These are phyloP conservation scores for Pyrenochaeta sp. DNA, from an alignment of 2,329 filamentous ascomycete genomes.

Conservation along the genomic window DNA sequence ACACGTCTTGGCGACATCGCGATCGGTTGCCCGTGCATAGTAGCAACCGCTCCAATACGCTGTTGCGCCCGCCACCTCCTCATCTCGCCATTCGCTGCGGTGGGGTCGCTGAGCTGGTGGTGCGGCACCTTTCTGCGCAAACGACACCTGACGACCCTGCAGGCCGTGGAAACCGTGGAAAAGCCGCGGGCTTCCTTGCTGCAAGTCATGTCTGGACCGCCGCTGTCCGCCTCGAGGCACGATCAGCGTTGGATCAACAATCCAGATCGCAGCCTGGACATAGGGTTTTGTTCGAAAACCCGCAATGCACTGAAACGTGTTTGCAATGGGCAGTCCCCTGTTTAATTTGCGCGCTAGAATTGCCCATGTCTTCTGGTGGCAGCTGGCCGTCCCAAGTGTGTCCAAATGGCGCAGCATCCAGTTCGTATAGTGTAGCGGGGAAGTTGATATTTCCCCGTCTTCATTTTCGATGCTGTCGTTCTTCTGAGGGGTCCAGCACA, in stretches of 20 bases:
- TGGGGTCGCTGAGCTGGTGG: constrained; percentile 23
- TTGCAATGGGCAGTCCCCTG: background rate
- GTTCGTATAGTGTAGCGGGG: constrained; percentile 11
- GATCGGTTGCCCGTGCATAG: constrained; percentile 40
- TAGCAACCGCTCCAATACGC: constrained; percentile 20
- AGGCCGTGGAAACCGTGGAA: constrained; percentile 21
- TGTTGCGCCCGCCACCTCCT: constrained; percentile 30
- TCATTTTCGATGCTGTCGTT: constrained; percentile 4
- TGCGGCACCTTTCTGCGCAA: constrained; percentile 17
- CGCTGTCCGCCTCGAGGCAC: constrained; percentile 13
- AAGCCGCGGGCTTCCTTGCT: constrained; percentile 25
- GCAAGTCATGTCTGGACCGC: constrained; percentile 35
- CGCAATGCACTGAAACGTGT: constrained; percentile 4
- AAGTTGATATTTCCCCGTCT: constrained; percentile 4
- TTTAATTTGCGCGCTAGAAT: background rate
- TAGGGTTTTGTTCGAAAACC: background rate
- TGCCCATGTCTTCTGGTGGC: background rate
- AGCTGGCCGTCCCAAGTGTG: constrained; percentile 10
- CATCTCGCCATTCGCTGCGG: constrained; percentile 25
- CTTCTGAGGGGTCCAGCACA: constrained; percentile 25
- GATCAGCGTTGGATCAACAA: constrained; percentile 22
- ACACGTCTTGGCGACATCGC: constrained; percentile 38
- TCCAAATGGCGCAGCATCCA: constrained; percentile 11
- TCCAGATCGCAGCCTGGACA: constrained; percentile 24
- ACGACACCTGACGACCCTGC: constrained; percentile 25